These are phyloP conservation scores for Mortierella sp. DNA, from an alignment of 371 early-diverging fungal genomes.

Conservation along the genomic window DNA sequence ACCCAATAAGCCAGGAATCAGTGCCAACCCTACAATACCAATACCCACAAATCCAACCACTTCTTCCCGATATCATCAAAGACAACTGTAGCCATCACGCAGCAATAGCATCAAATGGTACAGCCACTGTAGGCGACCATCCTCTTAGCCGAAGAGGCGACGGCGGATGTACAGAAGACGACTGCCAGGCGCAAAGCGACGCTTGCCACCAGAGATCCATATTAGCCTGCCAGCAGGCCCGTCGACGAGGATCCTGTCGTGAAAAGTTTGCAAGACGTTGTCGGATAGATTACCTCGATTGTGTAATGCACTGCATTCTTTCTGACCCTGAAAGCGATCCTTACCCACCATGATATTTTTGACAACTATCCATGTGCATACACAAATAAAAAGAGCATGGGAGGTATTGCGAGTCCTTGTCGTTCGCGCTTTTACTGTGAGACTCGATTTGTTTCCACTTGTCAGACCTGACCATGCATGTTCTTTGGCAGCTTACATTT, in stretches of 20 bases:
- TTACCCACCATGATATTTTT: not conserved
- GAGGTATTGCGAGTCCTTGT: not conserved
- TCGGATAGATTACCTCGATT: not conserved
- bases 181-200: not conserved
- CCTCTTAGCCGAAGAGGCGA: not conserved
- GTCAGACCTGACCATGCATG: not conserved
- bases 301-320: not conserved
- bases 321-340: not conserved
- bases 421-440: not conserved
- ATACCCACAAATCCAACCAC: not conserved
- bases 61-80: not conserved
- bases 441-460: not conserved
- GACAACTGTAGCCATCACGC: not conserved
- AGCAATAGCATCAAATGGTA: not conserved
- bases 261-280: conserved; percentile 4
- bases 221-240: not conserved
- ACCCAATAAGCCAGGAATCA: not conserved
- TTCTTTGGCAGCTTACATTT: no score
- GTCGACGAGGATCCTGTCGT: conserved; percentile 8
- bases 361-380: not conserved
- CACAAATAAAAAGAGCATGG: not conserved
- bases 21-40: not conserved
- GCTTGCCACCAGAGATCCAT: not conserved
- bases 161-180: not conserved
- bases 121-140: not conserved